Percentiles rank a stretch among this genome's conserved stretches.
Evolutionary conservation across 1,139 yeast species (phyloP).

Genomic region (Spathaspora jeffriesii): DNA sequence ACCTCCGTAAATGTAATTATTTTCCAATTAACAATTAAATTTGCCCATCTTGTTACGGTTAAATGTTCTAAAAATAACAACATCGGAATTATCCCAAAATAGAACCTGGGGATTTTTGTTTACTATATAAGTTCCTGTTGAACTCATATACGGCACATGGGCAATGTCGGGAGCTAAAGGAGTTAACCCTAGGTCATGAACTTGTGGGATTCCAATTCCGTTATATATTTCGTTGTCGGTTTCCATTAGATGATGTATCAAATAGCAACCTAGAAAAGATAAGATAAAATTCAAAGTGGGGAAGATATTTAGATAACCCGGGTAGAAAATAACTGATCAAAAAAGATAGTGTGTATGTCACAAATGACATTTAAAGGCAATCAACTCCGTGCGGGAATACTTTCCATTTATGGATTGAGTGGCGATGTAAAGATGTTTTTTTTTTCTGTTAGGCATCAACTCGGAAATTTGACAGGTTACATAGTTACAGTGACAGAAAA

Average conservation of each 20-base stretch:
- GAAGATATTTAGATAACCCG: background rate
- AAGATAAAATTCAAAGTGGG: background rate
- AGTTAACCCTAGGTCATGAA: background rate
- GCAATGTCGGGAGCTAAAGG: too few species aligned
- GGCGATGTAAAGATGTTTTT: background rate
- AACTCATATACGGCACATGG: too few species aligned
- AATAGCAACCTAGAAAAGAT: background rate
- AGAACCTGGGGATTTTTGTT: too few species aligned
- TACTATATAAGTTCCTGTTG: too few species aligned
- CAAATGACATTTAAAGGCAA: background rate
- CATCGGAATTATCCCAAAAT: too few species aligned
- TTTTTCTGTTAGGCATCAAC: slow-evolving; percentile 1
- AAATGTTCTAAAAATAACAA: too few species aligned
- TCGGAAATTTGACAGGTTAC: background rate
- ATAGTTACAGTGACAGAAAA: background rate
- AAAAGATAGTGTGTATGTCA: background rate
- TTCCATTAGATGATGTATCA: background rate
- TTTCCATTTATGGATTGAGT: background rate
- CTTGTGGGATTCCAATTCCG: background rate
- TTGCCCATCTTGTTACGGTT: too few species aligned
- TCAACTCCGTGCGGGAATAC: background rate
- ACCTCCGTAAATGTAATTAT: too few species aligned
- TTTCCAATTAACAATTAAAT: too few species aligned
- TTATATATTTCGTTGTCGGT: background rate
- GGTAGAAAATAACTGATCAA: background rate